Evolutionary conservation across 345 rosid species (phyloP), one percentile per base, ranked within the genome.

Genomic region (Noccaea caerulescens): DNA sequence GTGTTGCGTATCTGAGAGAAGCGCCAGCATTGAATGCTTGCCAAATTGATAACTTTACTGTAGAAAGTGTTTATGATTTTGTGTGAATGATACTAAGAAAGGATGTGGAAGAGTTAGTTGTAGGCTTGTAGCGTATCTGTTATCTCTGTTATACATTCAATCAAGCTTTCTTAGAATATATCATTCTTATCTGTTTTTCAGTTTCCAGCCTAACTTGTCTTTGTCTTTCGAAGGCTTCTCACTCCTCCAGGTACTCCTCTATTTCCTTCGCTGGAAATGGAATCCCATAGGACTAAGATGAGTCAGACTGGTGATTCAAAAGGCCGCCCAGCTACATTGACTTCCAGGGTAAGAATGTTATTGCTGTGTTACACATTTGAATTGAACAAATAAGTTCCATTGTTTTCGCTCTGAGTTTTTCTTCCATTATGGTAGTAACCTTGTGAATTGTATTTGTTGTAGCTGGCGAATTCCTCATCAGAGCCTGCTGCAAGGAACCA

Each of bases 181-280:
- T 32, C 6, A 32, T 39, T 20, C 23, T 23, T 3, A 3, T 55
- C 52, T 38, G 51, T 38, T 46, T 46, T 54, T 42, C 10, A 18
- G 3, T 54, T 8, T 68, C 53, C 7, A 20, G n/a, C 0, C 41
- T 69, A 42, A 69, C 43, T 70, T 64, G 3, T 18, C 8, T 25
- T 49, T 50, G 57, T 74, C 33, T 77, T 80, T 63, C 74, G 77
- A 86, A 73, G 98, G 99, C 99, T 95, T 78, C 81, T 92, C 51
- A 88, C 97, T 0, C 98, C 97, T 76, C 99, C 99, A 61, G 99
- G 95, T 57, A 94, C 99, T 33, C 99, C 99, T 54, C 84, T 94
- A 60, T 94, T 94, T 72, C 96, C 99, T 63, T 89, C 99, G 16
- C 81, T 94, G 84, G 99, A 91, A 84, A 85, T 87, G 95, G 96